phyloP scores from a whole-genome alignment of 108 stramenopile species.

The Skeletonema costatum region DNA sequence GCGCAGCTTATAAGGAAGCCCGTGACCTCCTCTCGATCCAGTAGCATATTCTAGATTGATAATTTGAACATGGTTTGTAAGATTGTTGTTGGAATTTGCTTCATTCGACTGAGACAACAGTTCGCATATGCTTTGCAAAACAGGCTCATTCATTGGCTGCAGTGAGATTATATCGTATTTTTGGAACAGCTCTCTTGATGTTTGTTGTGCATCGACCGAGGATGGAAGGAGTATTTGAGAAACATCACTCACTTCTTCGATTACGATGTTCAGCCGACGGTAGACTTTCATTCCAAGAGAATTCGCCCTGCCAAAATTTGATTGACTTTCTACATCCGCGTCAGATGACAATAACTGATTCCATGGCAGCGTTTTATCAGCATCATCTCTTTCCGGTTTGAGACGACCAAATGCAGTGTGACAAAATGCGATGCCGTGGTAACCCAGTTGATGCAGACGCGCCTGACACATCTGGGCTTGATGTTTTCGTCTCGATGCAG shows the following conservation, averaged over 20 bases:
- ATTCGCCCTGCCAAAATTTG: slow-evolving; percentile 19
- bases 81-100: neutral
- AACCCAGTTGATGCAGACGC: slow-evolving; percentile 51
- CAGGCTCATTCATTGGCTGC: slow-evolving; percentile 67
- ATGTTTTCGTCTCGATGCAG: slow-evolving; percentile 9
- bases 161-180: slow-evolving; percentile 76
- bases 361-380: slow-evolving; percentile 54
- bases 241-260: slow-evolving; percentile 77
- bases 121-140: slow-evolving; percentile 65
- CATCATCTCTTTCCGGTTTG: slow-evolving; percentile 52
- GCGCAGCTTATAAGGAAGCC: slow-evolving; percentile 63
- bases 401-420: slow-evolving; percentile 70
- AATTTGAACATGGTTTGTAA: slow-evolving; percentile 41
- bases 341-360: slow-evolving; percentile 16
- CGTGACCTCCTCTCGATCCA: slow-evolving; percentile 49
- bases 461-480: slow-evolving; percentile 30
- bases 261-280: slow-evolving; percentile 64
- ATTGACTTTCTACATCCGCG: neutral
- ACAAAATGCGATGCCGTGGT: slow-evolving; percentile 56
- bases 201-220: slow-evolving; percentile 4
- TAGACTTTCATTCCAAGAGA: slow-evolving; percentile 28
- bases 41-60: slow-evolving; percentile 72
- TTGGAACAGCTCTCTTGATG: slow-evolving; percentile 29
- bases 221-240: slow-evolving; percentile 32
- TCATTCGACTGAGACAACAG: slow-evolving; percentile 31